A percentile compares a stretch with the other conserved stretches of the same genome.
phyloP scores from a whole-genome alignment of 2,329 filamentous ascomycete species.

The Aspergillus fischeri region DNA sequence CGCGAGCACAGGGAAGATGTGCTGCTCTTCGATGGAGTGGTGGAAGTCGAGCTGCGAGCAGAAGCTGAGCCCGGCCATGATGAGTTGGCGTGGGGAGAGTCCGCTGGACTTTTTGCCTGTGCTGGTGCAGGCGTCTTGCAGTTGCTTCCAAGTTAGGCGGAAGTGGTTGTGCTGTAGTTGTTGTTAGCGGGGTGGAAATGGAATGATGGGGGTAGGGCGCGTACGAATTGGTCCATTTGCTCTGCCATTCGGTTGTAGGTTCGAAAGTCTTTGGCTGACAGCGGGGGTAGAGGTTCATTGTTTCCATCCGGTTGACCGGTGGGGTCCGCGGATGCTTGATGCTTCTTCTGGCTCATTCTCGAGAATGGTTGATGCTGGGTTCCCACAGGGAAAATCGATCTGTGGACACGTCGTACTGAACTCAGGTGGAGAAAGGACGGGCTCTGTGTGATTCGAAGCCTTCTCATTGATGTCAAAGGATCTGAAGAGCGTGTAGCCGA shows the following conservation, averaged over 20 bases:
- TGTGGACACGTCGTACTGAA: neutral
- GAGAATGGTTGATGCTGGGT: neutral
- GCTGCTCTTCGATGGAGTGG: conserved; percentile 76
- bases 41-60: conserved; percentile 67
- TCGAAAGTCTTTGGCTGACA: conserved; percentile 63
- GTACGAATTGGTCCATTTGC: conserved; percentile 69
- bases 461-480: neutral
- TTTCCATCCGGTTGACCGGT: neutral
- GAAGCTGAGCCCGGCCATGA: conserved; percentile 66
- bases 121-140: conserved; percentile 62
- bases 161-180: conserved; percentile 67
- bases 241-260: conserved; percentile 70
- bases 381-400: neutral
- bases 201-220: conserved; percentile 19
- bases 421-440: neutral
- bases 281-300: conserved; percentile 50
- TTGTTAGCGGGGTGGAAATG: conserved; percentile 11
- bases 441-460: neutral
- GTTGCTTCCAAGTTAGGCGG: conserved; percentile 65
- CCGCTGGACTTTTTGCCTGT: conserved; percentile 54
- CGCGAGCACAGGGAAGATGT: conserved; percentile 76
- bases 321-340: neutral
- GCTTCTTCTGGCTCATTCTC: neutral
- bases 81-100: conserved; percentile 66
- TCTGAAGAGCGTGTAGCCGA: neutral